These are phyloP conservation scores for Canavalia ensiformis DNA, from an alignment of 306 rosid species.

Conservation along the genomic window DNA sequence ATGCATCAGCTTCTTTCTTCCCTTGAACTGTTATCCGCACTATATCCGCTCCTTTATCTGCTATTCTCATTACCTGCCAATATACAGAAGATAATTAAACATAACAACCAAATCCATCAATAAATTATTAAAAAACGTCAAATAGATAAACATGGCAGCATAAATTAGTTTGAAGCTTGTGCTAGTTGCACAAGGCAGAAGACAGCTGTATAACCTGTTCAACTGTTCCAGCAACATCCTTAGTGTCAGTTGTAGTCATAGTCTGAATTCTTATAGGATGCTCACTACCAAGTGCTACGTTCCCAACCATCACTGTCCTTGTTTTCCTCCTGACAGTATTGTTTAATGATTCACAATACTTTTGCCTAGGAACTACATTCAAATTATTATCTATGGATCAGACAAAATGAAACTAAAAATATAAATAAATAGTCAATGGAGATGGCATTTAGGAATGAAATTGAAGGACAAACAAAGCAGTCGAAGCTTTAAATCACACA, in stretches of 20 bases:
- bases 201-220: conserved; percentile 75
- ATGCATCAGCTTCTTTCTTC: conserved; percentile 97
- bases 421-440: conserved; percentile 22
- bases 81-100: conserved; percentile 41
- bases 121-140: background rate
- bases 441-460: background rate
- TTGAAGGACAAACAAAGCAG: conserved; percentile 11
- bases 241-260: conserved; percentile 98
- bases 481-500: background rate
- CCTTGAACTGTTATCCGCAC: conserved; percentile 98
- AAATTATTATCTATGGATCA: conserved; percentile 52
- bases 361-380: conserved; percentile 88
- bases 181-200: conserved; percentile 23
- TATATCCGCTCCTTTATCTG: conserved; percentile 94
- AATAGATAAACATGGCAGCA: background rate
- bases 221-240: conserved; percentile 91
- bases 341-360: conserved; percentile 87
- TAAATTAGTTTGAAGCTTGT: background rate
- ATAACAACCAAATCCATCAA: conserved; percentile 6
- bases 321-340: conserved; percentile 92
- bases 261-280: conserved; percentile 98
- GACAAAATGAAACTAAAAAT: conserved; percentile 26
- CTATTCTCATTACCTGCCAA: conserved; percentile 90
- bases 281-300: conserved; percentile 89
- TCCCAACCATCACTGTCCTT: conserved; percentile 92